Evolutionary conservation across 495 filamentous ascomycete species (phyloP).

Genomic region (Evernia prunastri): DNA sequence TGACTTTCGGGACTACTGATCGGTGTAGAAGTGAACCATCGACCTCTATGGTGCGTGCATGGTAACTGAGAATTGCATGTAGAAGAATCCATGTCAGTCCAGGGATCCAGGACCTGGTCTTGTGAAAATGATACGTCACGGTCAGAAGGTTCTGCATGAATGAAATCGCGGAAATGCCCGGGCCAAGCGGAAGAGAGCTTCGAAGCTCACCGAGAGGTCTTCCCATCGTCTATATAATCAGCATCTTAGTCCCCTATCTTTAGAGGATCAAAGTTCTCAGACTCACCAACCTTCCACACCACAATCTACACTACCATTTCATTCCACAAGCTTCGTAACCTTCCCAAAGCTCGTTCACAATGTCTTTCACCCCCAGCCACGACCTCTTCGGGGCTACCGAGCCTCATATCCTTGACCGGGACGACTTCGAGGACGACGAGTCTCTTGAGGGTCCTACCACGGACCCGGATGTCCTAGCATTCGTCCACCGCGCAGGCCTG

Average conservation of each 20-base stretch:
- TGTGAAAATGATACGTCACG: background rate
- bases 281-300: background rate
- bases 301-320: background rate
- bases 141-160: background rate
- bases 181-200: background rate
- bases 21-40: background rate
- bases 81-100: background rate
- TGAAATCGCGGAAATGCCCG: slow-evolving; percentile 1
- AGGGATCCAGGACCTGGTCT: background rate
- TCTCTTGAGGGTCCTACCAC: background rate
- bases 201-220: background rate
- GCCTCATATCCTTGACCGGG: background rate
- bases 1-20: background rate
- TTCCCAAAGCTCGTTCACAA: background rate
- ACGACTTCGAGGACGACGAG: slow-evolving; percentile 1
- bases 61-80: background rate
- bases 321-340: background rate
- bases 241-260: background rate
- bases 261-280: slow-evolving; percentile 1
- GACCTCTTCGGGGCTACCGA: background rate
- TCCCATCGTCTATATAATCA: background rate
- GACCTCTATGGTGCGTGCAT: background rate
- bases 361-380: background rate
- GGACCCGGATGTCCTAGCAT: background rate
- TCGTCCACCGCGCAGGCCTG: background rate